Percentiles rank a stretch among this genome's conserved stretches.
phyloP scores from a whole-genome alignment of 2,329 filamentous ascomycete genomes.

The Aaosphaeria pasadenensis region DNA sequence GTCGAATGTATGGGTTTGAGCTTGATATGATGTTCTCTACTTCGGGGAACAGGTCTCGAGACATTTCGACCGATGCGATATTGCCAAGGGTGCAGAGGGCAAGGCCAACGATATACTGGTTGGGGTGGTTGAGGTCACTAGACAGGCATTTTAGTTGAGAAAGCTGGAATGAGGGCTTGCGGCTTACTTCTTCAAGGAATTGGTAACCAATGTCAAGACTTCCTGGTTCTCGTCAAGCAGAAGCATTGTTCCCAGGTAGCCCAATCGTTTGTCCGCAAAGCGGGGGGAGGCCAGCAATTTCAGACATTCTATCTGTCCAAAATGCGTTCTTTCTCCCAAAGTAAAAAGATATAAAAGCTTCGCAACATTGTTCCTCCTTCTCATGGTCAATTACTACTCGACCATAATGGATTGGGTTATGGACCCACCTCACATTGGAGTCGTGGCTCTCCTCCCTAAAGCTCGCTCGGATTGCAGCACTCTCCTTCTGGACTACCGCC shows the following conservation, averaged over 20 bases:
- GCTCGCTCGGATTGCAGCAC: conserved; percentile 92
- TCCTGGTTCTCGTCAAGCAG: conserved; percentile 98
- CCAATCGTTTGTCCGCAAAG: conserved; percentile 95
- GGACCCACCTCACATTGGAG: conserved; percentile 74
- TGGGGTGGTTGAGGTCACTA: conserved; percentile 93
- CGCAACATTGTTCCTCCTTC: conserved; percentile 95
- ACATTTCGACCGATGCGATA: conserved; percentile 98
- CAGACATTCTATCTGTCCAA: conserved; percentile 98
- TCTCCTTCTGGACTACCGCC: conserved; percentile 98
- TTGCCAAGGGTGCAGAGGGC: conserved; percentile 96
- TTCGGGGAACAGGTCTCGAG: conserved; percentile 92
- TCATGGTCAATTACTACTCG: conserved; percentile 16
- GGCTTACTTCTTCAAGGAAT: conserved; percentile 91
- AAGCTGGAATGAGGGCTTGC: neutral
- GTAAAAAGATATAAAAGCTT: conserved; percentile 98
- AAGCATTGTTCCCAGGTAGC: conserved; percentile 94
- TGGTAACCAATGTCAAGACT: conserved; percentile 93
- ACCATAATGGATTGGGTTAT: conserved; percentile 1
- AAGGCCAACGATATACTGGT: conserved; percentile 96
- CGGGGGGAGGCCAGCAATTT: conserved; percentile 95
- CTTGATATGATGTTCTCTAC: conserved; percentile 90
- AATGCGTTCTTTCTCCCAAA: conserved; percentile 93
- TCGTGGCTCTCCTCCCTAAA: conserved; percentile 97
- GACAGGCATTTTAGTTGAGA: neutral
- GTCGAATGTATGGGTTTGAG: conserved; percentile 95